Evolutionary conservation across 176 grass and related monocot genomes (phyloP), one percentile per base, ranked within the genome.

Genomic region (Lolium rigidum): DNA sequence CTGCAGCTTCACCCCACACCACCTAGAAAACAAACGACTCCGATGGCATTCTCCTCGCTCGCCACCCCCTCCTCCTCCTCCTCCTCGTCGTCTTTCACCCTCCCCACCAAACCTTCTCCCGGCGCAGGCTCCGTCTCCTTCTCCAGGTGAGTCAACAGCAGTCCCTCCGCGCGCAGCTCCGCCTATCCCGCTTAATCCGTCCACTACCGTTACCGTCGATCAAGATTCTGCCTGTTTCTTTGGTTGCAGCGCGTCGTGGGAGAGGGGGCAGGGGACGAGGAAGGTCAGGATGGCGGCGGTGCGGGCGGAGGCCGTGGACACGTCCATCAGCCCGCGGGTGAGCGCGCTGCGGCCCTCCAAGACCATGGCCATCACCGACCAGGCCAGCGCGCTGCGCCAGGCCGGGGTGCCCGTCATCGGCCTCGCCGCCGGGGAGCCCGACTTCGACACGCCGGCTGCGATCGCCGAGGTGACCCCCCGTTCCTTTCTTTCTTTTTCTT

Each of bases 331-430:
- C 70, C 95, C 95, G 56, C 90, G 87, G 79, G 95, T 98, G 80
- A 95, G 78, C 52, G 82, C 95, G 71, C 79, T 98, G 16, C 89
- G 89, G 57, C 89, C 93, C 14, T 98, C 95, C n/a, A 98, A 98
- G 93, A 98, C 95, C 54, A 95, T 98, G 93, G 93, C 89, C 62
- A 93, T 98, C 84, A 93, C 95, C 51, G 95, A 98, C 76, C 91
- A 92, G 74, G 95, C 95, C 69, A 98, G 91, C 35, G 91, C 91
- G 39, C 91, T 98, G 84, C 79, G 85, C 2, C 93, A 93, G 91
- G 91, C 95, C 64, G 92, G 93, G 41, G 90, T 93, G 73, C 95
- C 95, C 20, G 93, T 95, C 41, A 95, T 95, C 20, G 62, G 94
- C 48, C 81, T 95, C 55, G 94, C 94, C 21, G 94, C 94, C 0